Evolutionary conservation across 2,329 filamentous ascomycete species (phyloP), one percentile per base, ranked within the genome.

Genomic region (Epichloe elymi): DNA sequence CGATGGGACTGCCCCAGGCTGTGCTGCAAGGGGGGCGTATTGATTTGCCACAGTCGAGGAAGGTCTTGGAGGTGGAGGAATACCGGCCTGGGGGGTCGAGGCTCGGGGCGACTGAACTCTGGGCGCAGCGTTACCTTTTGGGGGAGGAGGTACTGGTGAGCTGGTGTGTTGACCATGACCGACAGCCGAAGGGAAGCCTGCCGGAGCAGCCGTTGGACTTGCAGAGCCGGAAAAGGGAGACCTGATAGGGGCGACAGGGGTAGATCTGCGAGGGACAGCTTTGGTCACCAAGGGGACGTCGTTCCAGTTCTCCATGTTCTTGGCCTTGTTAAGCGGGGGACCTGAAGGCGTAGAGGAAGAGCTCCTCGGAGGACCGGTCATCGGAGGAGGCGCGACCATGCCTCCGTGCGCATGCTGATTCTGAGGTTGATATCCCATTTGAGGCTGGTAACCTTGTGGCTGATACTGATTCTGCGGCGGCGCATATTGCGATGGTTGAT

Each of bases 251-350:
- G 81, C 78, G 19, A 80, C 72, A 51, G 90, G 88, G 1, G 91
- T 96, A 44, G 76, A 75, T 63, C 84, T 80, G 57, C 90, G 82
- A 14, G 79, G 77, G n/a, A 85, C 76, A 50, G 78, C 72, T 71
- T 91, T 88, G 44, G 80, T 76, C 44, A 97, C 86, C 60, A 95
- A 78, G 1, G 93, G 93, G 48, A 94, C 85, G 66, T 98, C 93
- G 59, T 98, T 98, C 93, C 93, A 98, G 59, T 86, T 85, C 30
- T 83, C 80, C 56, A 83, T 83, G 56, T 85, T 84, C 62, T 82
- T 83, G 52, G 79, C 73, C 61, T 80, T 82, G 10, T 86, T 80
- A 17, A 87, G 80, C 20, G 88, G 83, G 83, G 80, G 74, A 23
- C 76, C 75, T 12, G 86, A 84, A n/a, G 83, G 78, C 37, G 80